Evolutionary conservation across 2,329 filamentous ascomycete species (phyloP).

Genomic region (Acrodontium crateriforme): DNA sequence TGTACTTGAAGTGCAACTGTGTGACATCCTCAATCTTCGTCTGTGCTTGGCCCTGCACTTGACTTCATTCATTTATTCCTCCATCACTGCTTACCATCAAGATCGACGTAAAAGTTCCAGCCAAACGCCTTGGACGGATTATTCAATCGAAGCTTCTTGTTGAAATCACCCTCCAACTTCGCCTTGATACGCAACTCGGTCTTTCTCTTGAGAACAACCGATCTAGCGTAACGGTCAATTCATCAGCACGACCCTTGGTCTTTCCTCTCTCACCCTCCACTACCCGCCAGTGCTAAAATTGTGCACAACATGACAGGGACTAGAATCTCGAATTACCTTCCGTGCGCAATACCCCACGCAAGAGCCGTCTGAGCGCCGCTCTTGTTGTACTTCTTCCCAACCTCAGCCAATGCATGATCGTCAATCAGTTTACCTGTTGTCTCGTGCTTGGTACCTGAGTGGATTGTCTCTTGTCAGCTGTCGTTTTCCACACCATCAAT

Average conservation of each 20-base stretch:
- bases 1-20: no score
- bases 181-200: conserved; percentile 20
- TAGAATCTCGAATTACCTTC: conserved; percentile 8
- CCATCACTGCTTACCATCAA: conserved; percentile 39
- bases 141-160: conserved; percentile 49
- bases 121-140: conserved; percentile 43
- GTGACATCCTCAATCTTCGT: no score
- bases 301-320: no score
- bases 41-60: conserved; percentile 1
- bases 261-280: no score
- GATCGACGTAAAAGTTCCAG: conserved; percentile 43
- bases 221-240: no score
- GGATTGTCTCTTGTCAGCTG: no score
- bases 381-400: conserved; percentile 41
- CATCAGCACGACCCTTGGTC: no score
- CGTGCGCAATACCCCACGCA: conserved; percentile 40
- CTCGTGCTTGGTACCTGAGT: conserved; percentile 25
- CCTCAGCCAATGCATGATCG: conserved; percentile 34
- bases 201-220: conserved; percentile 41
- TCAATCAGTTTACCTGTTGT: conserved; percentile 38
- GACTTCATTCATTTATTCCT: conserved; percentile 1
- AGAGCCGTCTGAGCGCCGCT: conserved; percentile 38
- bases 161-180: conserved; percentile 39
- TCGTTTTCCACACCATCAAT: no score
- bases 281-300: no score